These are phyloP conservation scores for Ballota nigra DNA, from an alignment of 257 asterid genomes.

Conservation along the genomic window DNA sequence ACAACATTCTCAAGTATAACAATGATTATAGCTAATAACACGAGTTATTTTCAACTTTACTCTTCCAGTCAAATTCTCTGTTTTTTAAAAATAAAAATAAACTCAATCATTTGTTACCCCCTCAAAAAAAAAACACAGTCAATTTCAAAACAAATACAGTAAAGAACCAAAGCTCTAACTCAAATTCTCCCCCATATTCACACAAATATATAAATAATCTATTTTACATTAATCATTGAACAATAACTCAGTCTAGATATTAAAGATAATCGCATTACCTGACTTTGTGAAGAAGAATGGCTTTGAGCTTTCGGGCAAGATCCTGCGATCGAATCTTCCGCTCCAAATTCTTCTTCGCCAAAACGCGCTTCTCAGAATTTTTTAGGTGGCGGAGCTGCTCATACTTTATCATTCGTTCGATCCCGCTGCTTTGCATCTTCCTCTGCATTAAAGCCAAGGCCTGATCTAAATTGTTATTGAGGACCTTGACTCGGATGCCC, in stretches of 20 bases:
- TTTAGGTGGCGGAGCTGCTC: constrained; percentile 63
- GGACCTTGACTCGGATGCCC: constrained; percentile 74
- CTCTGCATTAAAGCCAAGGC: constrained; percentile 60
- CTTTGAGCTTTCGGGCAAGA: constrained; percentile 79
- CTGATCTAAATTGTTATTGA: constrained; percentile 63
- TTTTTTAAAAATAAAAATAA: no score
- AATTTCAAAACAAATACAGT: not conserved
- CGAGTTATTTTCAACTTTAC: no score
- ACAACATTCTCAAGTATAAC: not conserved
- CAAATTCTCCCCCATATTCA: not conserved
- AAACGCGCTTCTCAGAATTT: constrained; percentile 86
- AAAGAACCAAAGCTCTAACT: not conserved
- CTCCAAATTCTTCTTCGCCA: constrained; percentile 72
- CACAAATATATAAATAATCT: not conserved
- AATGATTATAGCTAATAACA: not conserved
- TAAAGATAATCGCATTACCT: constrained; percentile 39
- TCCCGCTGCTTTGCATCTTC: constrained; percentile 85
- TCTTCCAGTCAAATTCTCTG: no score
- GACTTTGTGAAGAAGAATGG: constrained; percentile 73
- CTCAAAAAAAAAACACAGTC: not conserved
- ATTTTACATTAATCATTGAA: not conserved
- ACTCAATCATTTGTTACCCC: not conserved
- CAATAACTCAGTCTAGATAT: not conserved
- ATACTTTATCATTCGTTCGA: constrained; percentile 74
- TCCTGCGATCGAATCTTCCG: constrained; percentile 75